These are phyloP conservation scores for Alternaria sp. DNA, from an alignment of 2,329 filamentous ascomycete genomes.

Conservation along the genomic window DNA sequence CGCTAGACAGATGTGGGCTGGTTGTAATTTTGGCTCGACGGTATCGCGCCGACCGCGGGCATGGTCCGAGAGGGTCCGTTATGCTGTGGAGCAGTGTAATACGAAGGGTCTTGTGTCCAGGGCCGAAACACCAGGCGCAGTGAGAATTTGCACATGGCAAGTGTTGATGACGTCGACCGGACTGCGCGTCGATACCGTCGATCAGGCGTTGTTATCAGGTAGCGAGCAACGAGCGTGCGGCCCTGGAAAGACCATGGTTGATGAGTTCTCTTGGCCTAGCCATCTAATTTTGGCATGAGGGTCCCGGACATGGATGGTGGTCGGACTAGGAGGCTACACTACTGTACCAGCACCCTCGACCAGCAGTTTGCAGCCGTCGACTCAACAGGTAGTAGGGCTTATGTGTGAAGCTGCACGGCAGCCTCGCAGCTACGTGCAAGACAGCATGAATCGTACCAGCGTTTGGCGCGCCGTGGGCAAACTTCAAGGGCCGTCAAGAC, in stretches of 20 bases:
- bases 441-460: neutral
- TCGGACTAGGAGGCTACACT: conserved; percentile 2
- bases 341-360: conserved; percentile 6
- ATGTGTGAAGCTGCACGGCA: neutral
- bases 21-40: conserved; percentile 12
- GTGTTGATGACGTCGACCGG: conserved; percentile 6
- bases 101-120: conserved; percentile 8
- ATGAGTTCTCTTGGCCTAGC: conserved; percentile 1
- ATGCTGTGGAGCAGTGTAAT: conserved; percentile 8
- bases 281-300: conserved; percentile 24
- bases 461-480: neutral
- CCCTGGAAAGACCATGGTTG: neutral
- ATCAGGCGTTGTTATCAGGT: conserved; percentile 7
- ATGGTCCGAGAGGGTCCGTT: conserved; percentile 8
- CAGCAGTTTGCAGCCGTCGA: conserved; percentile 8
- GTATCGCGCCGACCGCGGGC: conserved; percentile 17
- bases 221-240: conserved; percentile 2
- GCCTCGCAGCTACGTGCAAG: conserved; percentile 1
- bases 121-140: conserved; percentile 17
- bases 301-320: conserved; percentile 14
- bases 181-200: neutral
- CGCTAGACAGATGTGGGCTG: conserved; percentile 19
- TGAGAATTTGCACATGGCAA: conserved; percentile 1
- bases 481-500: neutral
- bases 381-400: neutral